phyloP scores from a whole-genome alignment of 2,329 filamentous ascomycete genomes.

The Aspergillus tamarii region DNA sequence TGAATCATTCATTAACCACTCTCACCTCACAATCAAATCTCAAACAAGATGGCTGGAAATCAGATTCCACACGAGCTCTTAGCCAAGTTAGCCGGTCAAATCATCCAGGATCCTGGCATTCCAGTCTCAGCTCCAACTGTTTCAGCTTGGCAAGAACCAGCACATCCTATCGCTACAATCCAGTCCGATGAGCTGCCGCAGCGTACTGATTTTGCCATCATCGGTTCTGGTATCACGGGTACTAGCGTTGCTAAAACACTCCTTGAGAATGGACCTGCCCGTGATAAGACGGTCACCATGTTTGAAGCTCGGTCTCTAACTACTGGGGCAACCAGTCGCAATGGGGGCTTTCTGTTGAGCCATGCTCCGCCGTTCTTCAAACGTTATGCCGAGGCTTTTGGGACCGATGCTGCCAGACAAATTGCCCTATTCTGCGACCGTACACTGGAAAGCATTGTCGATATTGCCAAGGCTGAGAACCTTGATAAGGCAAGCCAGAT shows the following conservation, averaged over 20 bases:
- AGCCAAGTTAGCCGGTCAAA: background rate
- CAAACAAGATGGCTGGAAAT: background rate
- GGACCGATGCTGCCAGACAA: background rate
- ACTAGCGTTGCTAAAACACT: constrained; percentile 29
- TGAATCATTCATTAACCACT: background rate
- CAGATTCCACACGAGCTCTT: background rate
- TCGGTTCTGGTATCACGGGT: constrained; percentile 32
- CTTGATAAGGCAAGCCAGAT: constrained; percentile 2
- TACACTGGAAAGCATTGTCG: background rate
- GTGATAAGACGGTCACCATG: constrained; percentile 22
- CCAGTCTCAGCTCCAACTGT: background rate
- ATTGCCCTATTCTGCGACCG: background rate
- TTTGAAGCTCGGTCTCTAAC: constrained; percentile 29
- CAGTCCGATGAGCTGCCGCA: constrained; percentile 12
- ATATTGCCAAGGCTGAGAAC: background rate
- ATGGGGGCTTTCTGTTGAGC: constrained; percentile 28
- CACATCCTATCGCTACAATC: background rate
- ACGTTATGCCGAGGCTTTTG: background rate
- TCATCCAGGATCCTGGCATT: background rate
- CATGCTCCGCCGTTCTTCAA: constrained; percentile 4
- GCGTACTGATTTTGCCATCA: constrained; percentile 28
- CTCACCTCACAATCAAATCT: background rate
- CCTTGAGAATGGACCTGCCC: constrained; percentile 12
- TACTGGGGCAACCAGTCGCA: constrained; percentile 31
- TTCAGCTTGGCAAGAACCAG: constrained; percentile 2